Conservation (phyloP, 2,329 filamentous ascomycete species). For the Botrytis galanthina region DNA sequence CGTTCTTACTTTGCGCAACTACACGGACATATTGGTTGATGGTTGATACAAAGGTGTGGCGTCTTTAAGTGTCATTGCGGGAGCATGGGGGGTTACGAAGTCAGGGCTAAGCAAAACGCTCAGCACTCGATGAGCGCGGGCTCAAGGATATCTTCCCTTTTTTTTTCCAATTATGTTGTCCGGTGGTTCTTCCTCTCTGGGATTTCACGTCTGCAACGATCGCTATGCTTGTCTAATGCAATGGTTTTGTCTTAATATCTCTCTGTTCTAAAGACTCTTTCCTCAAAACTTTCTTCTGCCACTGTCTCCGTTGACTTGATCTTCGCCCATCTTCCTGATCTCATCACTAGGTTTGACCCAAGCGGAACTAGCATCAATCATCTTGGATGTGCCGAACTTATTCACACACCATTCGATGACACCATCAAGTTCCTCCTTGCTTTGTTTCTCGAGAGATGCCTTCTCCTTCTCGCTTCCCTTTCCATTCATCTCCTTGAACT, state of each 20-base stretch:
- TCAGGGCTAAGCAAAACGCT: slow-evolving; percentile 22
- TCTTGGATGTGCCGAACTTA: slow-evolving; percentile 45
- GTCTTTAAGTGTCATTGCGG: slow-evolving; percentile 25
- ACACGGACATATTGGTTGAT: slow-evolving; percentile 26
- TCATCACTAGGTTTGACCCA: slow-evolving; percentile 27
- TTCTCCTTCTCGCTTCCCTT: slow-evolving; percentile 19
- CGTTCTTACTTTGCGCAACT: slow-evolving; percentile 22
- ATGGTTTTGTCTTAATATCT: slow-evolving; percentile 21
- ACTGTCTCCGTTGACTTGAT: slow-evolving; percentile 24
- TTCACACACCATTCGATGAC: slow-evolving; percentile 45
- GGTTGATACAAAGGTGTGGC: slow-evolving; percentile 31
- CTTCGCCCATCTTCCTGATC: slow-evolving; percentile 19
- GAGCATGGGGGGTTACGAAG: slow-evolving; percentile 26
- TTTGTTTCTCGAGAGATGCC: slow-evolving; percentile 35
- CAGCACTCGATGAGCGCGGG: slow-evolving; percentile 21
- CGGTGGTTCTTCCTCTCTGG: slow-evolving; percentile 26
- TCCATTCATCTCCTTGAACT: slow-evolving; percentile 16
- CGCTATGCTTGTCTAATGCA: slow-evolving; percentile 27
- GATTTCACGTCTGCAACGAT: slow-evolving; percentile 32
- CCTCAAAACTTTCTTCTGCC: slow-evolving; percentile 24
- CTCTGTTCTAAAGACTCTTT: slow-evolving; percentile 15
- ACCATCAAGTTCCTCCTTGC: slow-evolving; percentile 42
- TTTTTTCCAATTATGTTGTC: slow-evolving; percentile 23
- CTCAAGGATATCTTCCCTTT: slow-evolving; percentile 21
- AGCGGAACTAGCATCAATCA: slow-evolving; percentile 43